Percentiles rank a stretch among this genome's conserved stretches.
Evolutionary conservation across 805 yeast species (phyloP).

Genomic region (Saccharomycopsis babjevae): DNA sequence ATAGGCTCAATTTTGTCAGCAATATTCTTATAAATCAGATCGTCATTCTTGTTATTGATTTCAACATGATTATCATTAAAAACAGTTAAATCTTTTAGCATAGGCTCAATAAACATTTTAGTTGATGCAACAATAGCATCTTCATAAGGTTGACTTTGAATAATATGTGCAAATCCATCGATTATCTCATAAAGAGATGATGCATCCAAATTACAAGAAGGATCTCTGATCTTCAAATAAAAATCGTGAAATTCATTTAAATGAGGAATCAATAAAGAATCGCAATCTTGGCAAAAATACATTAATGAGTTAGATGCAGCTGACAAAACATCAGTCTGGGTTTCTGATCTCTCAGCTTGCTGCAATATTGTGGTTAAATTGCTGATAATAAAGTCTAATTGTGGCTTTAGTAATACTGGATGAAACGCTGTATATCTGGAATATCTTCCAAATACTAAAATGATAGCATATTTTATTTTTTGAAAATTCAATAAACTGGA

Average conservation of each 20-base stretch:
- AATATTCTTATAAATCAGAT: conserved; percentile 31
- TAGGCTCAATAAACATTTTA: conserved; percentile 57
- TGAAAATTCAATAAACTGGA: conserved; percentile 24
- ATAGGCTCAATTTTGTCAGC: conserved; percentile 71
- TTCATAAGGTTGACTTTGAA: conserved; percentile 44
- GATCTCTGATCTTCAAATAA: conserved; percentile 44
- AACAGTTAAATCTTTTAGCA: conserved; percentile 37
- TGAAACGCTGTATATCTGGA: conserved; percentile 91
- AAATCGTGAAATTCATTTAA: conserved; percentile 68
- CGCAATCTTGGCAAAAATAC: conserved; percentile 92
- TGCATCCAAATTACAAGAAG: conserved; percentile 39
- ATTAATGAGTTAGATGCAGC: conserved; percentile 92
- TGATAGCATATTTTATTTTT: conserved; percentile 84
- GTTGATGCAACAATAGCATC: conserved; percentile 44
- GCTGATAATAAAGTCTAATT: conserved; percentile 69
- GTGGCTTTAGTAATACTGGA: conserved; percentile 60
- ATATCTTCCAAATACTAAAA: conserved; percentile 89
- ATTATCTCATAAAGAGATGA: conserved; percentile 69
- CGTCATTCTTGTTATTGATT: conserved; percentile 18
- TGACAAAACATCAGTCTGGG: conserved; percentile 36
- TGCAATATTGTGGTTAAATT: conserved; percentile 44
- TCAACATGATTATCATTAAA: conserved; percentile 16
- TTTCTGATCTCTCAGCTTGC: conserved; percentile 26
- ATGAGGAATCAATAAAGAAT: conserved; percentile 49
- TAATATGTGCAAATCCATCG: conserved; percentile 82